phyloP scores from a whole-genome alignment of 805 yeast species.

The Hanseniaspora vineae region DNA sequence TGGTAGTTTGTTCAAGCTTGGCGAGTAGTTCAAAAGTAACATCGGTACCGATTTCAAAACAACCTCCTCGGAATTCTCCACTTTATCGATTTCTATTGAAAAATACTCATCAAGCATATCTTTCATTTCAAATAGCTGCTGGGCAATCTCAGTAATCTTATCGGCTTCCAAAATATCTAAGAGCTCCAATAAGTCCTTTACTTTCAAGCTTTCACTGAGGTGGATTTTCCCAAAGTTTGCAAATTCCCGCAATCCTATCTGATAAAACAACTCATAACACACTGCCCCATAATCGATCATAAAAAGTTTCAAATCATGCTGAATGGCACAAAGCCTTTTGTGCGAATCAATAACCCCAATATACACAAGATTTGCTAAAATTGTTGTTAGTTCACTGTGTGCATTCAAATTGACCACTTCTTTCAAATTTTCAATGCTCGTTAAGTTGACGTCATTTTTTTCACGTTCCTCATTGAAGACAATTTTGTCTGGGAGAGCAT shows the following conservation, averaged over 20 bases:
- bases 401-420: constrained; percentile 33
- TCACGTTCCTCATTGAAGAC: constrained; percentile 12
- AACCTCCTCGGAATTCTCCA: constrained; percentile 23
- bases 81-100: constrained; percentile 30
- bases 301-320: constrained; percentile 64
- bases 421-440: constrained; percentile 47
- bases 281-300: constrained; percentile 71
- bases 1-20: constrained; percentile 52
- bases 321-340: constrained; percentile 68
- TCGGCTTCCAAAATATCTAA: constrained; percentile 11
- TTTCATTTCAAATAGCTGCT: constrained; percentile 34
- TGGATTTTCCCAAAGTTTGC: constrained; percentile 61
- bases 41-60: constrained; percentile 49
- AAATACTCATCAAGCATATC: constrained; percentile 82
- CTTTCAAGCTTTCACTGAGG: constrained; percentile 16
- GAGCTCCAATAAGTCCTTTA: constrained; percentile 10
- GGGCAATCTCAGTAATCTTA: constrained; percentile 16
- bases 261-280: constrained; percentile 63
- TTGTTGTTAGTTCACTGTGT: constrained; percentile 44
- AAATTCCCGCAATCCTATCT: constrained; percentile 64
- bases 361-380: constrained; percentile 57
- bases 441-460: constrained; percentile 34
- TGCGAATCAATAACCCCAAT: constrained; percentile 73
- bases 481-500: not conserved
- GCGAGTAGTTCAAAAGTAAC: constrained; percentile 48